These are phyloP conservation scores for Pythium myriotylum DNA, from an alignment of 352 stramenopile genomes.

Conservation along the genomic window DNA sequence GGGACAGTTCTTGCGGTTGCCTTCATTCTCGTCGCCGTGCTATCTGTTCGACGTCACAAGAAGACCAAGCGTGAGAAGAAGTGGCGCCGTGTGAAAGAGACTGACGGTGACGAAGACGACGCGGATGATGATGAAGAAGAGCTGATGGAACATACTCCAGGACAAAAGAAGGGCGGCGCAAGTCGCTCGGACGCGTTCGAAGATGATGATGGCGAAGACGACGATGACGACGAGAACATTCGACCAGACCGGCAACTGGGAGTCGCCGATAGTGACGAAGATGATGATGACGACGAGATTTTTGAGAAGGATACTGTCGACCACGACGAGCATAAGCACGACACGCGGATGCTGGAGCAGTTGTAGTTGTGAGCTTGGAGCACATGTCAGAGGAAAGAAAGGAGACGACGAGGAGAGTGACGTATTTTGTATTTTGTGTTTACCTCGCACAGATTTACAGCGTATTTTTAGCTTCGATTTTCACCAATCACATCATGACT, in stretches of 20 bases:
- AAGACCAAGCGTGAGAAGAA: slow-evolving; percentile 47
- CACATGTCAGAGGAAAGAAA: too few relatives aligned
- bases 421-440: slow-evolving; percentile 3
- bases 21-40: slow-evolving; percentile 66
- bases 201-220: slow-evolving; percentile 38
- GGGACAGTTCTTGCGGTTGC: slow-evolving; percentile 69
- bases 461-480: slow-evolving; percentile 10
- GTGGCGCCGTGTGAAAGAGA: slow-evolving; percentile 72
- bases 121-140: slow-evolving; percentile 60
- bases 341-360: slow-evolving; percentile 57
- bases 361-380: too few relatives aligned
- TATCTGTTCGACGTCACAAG: slow-evolving; percentile 68
- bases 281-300: slow-evolving; percentile 75
- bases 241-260: slow-evolving; percentile 32
- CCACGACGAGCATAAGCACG: slow-evolving; percentile 47
- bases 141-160: slow-evolving; percentile 35
- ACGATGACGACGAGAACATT: slow-evolving; percentile 68
- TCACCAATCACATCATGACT: slow-evolving; percentile 20
- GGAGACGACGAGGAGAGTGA: too few relatives aligned
- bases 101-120: slow-evolving; percentile 45
- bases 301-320: slow-evolving; percentile 54
- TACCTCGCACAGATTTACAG: too few relatives aligned
- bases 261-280: slow-evolving; percentile 42
- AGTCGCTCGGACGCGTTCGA: slow-evolving; percentile 20
- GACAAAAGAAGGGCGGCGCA: slow-evolving; percentile 36